Evolutionary conservation across 2,329 filamentous ascomycete species (phyloP).

Genomic region (Botrytis paeoniae): DNA sequence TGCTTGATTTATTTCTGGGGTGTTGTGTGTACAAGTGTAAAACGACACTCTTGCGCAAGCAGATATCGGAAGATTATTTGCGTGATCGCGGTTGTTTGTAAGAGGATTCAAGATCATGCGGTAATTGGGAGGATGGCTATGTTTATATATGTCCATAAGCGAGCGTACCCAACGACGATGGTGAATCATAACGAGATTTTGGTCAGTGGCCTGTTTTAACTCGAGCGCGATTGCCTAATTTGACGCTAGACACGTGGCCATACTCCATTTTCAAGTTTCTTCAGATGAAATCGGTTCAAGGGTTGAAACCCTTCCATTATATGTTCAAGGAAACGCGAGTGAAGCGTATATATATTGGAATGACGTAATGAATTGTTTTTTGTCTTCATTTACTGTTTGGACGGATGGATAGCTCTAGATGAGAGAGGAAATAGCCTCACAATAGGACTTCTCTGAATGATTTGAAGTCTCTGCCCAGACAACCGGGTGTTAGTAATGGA

Average conservation of each 20-base stretch:
- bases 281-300: background rate
- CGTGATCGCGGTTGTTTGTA: background rate
- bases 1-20: background rate
- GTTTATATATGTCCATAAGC: conserved; percentile 10
- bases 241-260: conserved; percentile 16
- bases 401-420: background rate
- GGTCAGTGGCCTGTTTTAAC: background rate
- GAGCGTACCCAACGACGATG: conserved; percentile 1
- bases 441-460: background rate
- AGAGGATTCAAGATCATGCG: background rate
- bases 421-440: background rate
- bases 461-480: background rate
- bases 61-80: background rate
- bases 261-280: conserved; percentile 11
- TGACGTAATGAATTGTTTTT: background rate
- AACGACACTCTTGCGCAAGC: background rate
- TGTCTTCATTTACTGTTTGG: background rate
- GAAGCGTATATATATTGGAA: background rate
- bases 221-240: conserved; percentile 3
- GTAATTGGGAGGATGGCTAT: background rate
- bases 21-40: background rate
- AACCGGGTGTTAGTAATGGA: too few relatives aligned
- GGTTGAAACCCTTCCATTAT: background rate
- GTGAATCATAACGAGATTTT: conserved; percentile 4
- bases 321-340: background rate